These are phyloP conservation scores for Aleurites moluccanus DNA, from an alignment of 441 rosid genomes.

Conservation along the genomic window DNA sequence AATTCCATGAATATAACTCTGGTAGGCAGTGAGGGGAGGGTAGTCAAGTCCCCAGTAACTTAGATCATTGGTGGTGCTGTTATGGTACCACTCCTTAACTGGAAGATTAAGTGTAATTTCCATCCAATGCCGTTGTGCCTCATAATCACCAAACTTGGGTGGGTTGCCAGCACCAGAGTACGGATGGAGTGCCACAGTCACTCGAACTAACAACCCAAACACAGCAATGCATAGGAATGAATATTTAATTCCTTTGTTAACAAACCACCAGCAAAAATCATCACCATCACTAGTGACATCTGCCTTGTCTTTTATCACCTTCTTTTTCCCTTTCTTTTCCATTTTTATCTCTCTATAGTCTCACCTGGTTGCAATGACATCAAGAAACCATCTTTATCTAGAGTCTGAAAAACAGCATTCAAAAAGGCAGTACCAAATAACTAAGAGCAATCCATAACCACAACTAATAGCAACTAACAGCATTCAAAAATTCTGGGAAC, in stretches of 20 bases:
- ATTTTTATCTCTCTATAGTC: neutral
- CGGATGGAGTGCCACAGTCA: constrained; percentile 63
- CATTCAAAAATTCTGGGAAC: neutral
- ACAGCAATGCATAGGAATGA: constrained; percentile 53
- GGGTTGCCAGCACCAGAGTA: constrained; percentile 85
- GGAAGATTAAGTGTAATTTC: constrained; percentile 84
- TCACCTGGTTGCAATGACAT: neutral
- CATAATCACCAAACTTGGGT: constrained; percentile 88
- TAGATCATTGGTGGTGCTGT: constrained; percentile 68
- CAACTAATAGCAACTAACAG: neutral
- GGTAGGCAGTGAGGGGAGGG: constrained; percentile 95
- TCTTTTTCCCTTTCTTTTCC: constrained; percentile 28
- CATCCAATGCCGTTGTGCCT: constrained; percentile 99
- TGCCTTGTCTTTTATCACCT: constrained; percentile 9
- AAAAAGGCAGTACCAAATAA: neutral
- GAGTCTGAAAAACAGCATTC: neutral
- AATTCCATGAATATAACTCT: constrained; percentile 80
- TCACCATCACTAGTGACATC: constrained; percentile 15
- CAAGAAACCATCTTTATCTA: neutral
- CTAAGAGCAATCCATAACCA: neutral
- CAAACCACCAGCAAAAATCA: constrained; percentile 50
- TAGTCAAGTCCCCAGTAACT: constrained; percentile 96
- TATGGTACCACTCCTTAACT: constrained; percentile 61
- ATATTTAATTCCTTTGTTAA: constrained; percentile 39
- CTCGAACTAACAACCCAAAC: constrained; percentile 69